phyloP scores from a whole-genome alignment of 257 asterid genomes.

The Hygrophila difformis region DNA sequence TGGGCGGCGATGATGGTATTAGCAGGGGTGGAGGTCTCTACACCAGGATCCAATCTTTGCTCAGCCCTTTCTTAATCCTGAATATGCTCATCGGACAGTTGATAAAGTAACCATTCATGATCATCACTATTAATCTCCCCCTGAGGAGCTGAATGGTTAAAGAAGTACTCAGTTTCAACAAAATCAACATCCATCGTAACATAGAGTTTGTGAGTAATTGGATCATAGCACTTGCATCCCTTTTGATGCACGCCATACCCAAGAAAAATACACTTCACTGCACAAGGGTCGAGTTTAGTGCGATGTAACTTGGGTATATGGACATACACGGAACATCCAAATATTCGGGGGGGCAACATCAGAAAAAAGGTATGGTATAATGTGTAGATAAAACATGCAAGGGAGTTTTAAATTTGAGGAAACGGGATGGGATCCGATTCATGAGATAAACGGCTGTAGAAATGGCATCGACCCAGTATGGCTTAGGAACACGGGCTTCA shows the following conservation, averaged over 20 bases:
- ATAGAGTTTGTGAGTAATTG: not conserved
- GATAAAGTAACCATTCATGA: not conserved
- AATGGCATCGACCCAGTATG: not conserved
- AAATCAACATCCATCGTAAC: conserved; percentile 3
- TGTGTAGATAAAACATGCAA: not conserved
- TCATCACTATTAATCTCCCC: not conserved
- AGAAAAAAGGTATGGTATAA: not conserved
- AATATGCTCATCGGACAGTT: not conserved
- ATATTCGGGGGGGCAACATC: not conserved
- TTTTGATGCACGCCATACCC: not conserved
- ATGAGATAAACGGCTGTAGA: not conserved
- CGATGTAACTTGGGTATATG: not conserved
- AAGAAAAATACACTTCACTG: not conserved
- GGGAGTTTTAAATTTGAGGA: not conserved
- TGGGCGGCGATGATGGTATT: not conserved
- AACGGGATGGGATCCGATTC: not conserved
- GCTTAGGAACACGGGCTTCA: too few species aligned
- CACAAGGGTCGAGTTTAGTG: not conserved
- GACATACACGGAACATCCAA: too few species aligned
- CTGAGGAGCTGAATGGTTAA: too few species aligned
- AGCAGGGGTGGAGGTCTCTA: too few species aligned
- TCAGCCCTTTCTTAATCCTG: not conserved
- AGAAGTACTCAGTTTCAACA: too few species aligned
- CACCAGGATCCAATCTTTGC: not conserved
- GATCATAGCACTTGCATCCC: not conserved